phyloP scores from a whole-genome alignment of 2,329 filamentous ascomycete species.

The Paecilomyces formosus region DNA sequence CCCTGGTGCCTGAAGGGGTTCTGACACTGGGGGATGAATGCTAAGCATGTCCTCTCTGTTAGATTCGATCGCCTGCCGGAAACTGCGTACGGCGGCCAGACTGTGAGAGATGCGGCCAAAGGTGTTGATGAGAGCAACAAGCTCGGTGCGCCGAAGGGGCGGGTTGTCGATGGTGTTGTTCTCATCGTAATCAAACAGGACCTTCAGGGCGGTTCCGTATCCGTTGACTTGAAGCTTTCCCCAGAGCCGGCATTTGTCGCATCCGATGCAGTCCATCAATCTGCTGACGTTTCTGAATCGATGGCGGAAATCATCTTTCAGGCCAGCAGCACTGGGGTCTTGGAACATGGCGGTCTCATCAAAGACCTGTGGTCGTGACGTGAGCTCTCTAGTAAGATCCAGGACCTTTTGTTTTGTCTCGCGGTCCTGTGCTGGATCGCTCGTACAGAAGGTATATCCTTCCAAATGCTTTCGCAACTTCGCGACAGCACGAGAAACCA shows the following conservation, averaged over 20 bases:
- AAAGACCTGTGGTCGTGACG: slow-evolving; percentile 67
- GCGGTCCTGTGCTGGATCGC: slow-evolving; percentile 70
- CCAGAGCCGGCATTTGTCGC: slow-evolving; percentile 97
- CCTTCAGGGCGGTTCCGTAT: slow-evolving; percentile 89
- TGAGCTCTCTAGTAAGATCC: slow-evolving; percentile 63
- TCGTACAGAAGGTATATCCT: slow-evolving; percentile 85
- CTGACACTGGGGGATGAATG: slow-evolving; percentile 18
- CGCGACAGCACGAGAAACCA: slow-evolving; percentile 83
- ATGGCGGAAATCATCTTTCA: slow-evolving; percentile 97
- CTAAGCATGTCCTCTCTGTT: slow-evolving; percentile 24
- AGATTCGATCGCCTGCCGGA: slow-evolving; percentile 47
- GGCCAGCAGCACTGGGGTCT: slow-evolving; percentile 52
- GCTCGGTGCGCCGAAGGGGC: slow-evolving; percentile 74
- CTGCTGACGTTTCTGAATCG: slow-evolving; percentile 95
- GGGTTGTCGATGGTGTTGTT: slow-evolving; percentile 58
- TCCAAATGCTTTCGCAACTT: slow-evolving; percentile 80
- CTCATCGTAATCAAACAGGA: slow-evolving; percentile 87
- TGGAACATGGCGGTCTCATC: slow-evolving; percentile 96
- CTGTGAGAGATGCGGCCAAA: slow-evolving; percentile 80
- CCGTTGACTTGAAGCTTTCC: slow-evolving; percentile 93
- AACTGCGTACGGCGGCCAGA: slow-evolving; percentile 65
- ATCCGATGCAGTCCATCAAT: slow-evolving; percentile 97
- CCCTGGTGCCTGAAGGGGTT: slow-evolving; percentile 14
- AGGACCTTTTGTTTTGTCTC: slow-evolving; percentile 75
- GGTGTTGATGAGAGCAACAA: slow-evolving; percentile 92